Base-by-base conservation (phyloP, 331 rosid species). In the Prunus yedoensis region DNA sequence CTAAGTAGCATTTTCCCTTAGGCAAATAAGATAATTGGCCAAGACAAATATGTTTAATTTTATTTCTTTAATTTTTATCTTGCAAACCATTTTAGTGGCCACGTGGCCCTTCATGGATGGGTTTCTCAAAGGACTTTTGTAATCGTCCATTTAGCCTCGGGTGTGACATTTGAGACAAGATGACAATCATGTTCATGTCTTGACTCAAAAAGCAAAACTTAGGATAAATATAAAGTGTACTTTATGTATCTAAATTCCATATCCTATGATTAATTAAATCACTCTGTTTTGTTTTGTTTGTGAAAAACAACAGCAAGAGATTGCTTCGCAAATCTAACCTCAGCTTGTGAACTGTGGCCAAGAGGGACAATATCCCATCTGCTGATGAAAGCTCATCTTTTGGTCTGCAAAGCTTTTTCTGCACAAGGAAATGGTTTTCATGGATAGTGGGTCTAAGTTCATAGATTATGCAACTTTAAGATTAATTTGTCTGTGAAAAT, bases 301-400 rank as follows among this genome's bases (percentile, higher is more conserved):
- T 45, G 11, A 21, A 23, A 38, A 32, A 6, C 14, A 60, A 10
- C 20, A 41, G 17, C 35, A 56, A 54, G 12, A 15, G 27, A 2
- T 27, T 23, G 70, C 28, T 52, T 64, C 27, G 20, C 23, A n/a
- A 47, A 74, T 52, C 78, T 32, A n/a, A 15, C 43, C 41, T 32
- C 38, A 50, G 25, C 62, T 74, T 74, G 3, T 43, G 52, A 43
- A 23, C 1, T 14, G 28, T 15, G 12, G 5, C 46, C 45, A 7
- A 0, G n/a, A 21, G 64, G 72, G 60, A 52, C 71, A 75, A 64
- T 67, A 75, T 64, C 78, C 14, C 65, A 51, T 75, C 38, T 14
- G 71, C 41, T 53, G 62, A 75, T 35, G 45, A 51, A 75, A 64
- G 63, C 16, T 65, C 16, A 16, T 28, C 20, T 75, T 65, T 75